These are phyloP conservation scores for Athelia sp. DNA, from an alignment of 1,284 basidiomycete genomes.

Conservation along the genomic window DNA sequence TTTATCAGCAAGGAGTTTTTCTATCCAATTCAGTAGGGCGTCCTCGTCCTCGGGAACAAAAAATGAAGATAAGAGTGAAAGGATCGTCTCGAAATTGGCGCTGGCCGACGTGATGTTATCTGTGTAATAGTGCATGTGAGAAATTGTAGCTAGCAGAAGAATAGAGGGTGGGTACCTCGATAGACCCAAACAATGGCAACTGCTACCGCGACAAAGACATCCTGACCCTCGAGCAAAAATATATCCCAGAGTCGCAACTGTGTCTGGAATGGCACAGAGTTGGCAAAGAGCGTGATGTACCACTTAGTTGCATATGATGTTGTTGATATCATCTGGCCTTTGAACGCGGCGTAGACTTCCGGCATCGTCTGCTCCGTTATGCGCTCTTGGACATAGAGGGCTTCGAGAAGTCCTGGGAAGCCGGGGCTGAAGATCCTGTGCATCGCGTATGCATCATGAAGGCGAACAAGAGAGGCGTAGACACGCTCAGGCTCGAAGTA, in stretches of 20 bases:
- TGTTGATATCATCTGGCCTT: conserved; percentile 84
- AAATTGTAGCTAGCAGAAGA: conserved; percentile 5
- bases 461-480: conserved; percentile 77
- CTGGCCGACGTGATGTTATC: conserved; percentile 71
- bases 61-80: conserved; percentile 86
- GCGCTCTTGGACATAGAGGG: conserved; percentile 91
- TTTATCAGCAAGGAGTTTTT: conserved; percentile 64
- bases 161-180: conserved; percentile 53
- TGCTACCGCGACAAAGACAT: conserved; percentile 82
- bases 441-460: conserved; percentile 88
- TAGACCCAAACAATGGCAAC: conserved; percentile 90
- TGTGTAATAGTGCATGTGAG: conserved; percentile 22
- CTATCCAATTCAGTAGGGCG: conserved; percentile 74
- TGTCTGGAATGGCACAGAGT: conserved; percentile 93
- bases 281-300: conserved; percentile 97
- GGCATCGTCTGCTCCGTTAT: conserved; percentile 86
- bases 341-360: conserved; percentile 79
- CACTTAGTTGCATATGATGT: conserved; percentile 97
- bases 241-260: conserved; percentile 95
- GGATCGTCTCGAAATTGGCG: conserved; percentile 89
- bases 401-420: conserved; percentile 92
- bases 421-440: conserved; percentile 90
- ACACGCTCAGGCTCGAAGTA: conserved; percentile 89
- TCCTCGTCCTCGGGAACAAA: conserved; percentile 90
- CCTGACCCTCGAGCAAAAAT: conserved; percentile 85